Conservation (phyloP, 306 rosid species). For the Sophora flavescens region DNA sequence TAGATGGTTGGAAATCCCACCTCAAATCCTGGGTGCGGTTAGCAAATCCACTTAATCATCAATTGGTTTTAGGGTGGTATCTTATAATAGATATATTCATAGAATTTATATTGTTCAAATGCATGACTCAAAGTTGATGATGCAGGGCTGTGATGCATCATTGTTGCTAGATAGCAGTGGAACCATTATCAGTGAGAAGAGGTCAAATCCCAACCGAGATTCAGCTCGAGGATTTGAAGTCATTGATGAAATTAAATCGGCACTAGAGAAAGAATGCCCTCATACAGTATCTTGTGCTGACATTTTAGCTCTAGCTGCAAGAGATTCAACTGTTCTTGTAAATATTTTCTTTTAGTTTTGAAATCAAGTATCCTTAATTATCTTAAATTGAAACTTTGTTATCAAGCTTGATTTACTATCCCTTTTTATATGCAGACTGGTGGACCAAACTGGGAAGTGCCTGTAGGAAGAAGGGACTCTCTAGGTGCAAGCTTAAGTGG, state of each 20-base stretch:
- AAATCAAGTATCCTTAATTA: neutral
- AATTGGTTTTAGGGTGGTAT: no score
- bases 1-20: no score
- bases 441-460: slow-evolving; percentile 88
- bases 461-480: slow-evolving; percentile 90
- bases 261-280: slow-evolving; percentile 89
- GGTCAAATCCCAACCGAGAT: slow-evolving; percentile 77
- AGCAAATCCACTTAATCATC: no score
- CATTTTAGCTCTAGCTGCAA: slow-evolving; percentile 80
- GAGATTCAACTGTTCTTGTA: slow-evolving; percentile 89
- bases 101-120: slow-evolving; percentile 11
- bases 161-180: slow-evolving; percentile 77
- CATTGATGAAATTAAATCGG: slow-evolving; percentile 84
- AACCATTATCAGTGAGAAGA: slow-evolving; percentile 76
- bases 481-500: slow-evolving; percentile 84
- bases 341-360: slow-evolving; percentile 37
- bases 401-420: slow-evolving; percentile 27
- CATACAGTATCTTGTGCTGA: slow-evolving; percentile 92
- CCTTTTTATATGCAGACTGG: slow-evolving; percentile 64
- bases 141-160: slow-evolving; percentile 97
- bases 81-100: neutral
- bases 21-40: no score
- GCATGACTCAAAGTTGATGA: slow-evolving; percentile 29
- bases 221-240: slow-evolving; percentile 89
- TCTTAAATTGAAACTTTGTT: neutral